Conservation (phyloP, 192 early-diverging fungal genomes). For the Backusella mclennaniae region DNA sequence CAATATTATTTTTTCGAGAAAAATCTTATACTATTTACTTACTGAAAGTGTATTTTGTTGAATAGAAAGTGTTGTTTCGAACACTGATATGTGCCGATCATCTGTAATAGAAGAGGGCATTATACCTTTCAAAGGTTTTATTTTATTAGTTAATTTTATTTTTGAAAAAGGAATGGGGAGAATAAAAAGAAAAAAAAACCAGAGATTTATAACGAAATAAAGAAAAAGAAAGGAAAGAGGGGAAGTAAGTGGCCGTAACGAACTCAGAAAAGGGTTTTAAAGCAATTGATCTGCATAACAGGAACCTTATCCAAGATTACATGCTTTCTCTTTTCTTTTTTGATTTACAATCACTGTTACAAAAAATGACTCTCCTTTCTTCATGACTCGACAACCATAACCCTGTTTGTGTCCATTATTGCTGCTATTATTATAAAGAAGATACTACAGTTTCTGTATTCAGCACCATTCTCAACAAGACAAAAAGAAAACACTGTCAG, state of each 20-base stretch:
- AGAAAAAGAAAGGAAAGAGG: constrained; percentile 8
- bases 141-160: not conserved
- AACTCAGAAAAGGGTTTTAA: not conserved
- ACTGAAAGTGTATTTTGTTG: constrained; percentile 14
- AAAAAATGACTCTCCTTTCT: constrained; percentile 5
- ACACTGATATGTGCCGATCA: constrained; percentile 14
- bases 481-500: not conserved
- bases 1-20: not conserved
- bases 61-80: constrained; percentile 24
- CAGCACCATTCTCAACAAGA: not conserved
- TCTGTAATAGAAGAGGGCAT: constrained; percentile 7
- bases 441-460: not conserved
- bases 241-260: not conserved
- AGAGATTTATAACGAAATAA: not conserved
- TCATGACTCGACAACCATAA: not conserved
- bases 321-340: constrained; percentile 9
- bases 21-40: not conserved
- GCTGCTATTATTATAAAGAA: not conserved
- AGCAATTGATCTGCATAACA: constrained; percentile 14
- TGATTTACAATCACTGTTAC: not conserved
- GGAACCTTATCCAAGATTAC: constrained; percentile 1
- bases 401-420: not conserved
- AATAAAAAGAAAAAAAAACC: not conserved
- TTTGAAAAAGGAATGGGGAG: not conserved
- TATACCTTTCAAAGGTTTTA: not conserved